phyloP scores from a whole-genome alignment of 495 filamentous ascomycete genomes.

The Talaromyces stipitatus region DNA sequence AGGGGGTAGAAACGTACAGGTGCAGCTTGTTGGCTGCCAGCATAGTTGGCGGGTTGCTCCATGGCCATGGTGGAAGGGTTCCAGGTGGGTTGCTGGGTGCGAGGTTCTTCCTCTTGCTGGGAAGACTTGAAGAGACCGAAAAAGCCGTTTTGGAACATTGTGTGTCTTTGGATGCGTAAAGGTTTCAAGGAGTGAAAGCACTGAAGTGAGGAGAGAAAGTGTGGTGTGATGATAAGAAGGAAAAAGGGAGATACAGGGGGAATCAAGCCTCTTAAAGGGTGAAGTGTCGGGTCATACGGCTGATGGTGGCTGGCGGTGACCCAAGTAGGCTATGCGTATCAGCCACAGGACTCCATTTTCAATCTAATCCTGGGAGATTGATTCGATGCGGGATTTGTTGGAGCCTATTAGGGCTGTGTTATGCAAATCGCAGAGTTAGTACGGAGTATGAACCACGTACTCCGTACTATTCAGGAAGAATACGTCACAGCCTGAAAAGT shows the following conservation, averaged over 20 bases:
- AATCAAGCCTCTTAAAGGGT: background rate
- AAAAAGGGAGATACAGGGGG: background rate
- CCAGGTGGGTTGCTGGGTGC: slow-evolving; percentile 16
- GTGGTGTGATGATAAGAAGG: background rate
- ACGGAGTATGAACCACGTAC: too few species aligned
- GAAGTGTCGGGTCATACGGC: background rate
- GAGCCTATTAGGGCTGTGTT: background rate
- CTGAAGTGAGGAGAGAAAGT: background rate
- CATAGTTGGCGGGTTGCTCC: slow-evolving; percentile 26
- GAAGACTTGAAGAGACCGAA: slow-evolving; percentile 30
- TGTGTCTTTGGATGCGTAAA: slow-evolving; percentile 4
- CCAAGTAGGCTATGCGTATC: too few species aligned
- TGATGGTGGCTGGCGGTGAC: too few species aligned
- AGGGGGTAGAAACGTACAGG: background rate
- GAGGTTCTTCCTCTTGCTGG: slow-evolving; percentile 18
- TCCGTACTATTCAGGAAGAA: too few species aligned
- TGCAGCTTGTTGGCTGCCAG: background rate
- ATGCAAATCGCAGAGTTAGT: too few species aligned
- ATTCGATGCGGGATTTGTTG: background rate
- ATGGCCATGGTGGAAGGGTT: slow-evolving; percentile 25
- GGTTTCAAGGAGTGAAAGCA: background rate
- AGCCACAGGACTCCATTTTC: background rate
- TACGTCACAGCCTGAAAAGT: too few species aligned
- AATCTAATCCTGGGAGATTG: background rate
- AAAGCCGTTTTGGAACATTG: slow-evolving; percentile 27